Conservation (phyloP, 495 filamentous ascomycete species). For the Neurospora cerealis region DNA sequence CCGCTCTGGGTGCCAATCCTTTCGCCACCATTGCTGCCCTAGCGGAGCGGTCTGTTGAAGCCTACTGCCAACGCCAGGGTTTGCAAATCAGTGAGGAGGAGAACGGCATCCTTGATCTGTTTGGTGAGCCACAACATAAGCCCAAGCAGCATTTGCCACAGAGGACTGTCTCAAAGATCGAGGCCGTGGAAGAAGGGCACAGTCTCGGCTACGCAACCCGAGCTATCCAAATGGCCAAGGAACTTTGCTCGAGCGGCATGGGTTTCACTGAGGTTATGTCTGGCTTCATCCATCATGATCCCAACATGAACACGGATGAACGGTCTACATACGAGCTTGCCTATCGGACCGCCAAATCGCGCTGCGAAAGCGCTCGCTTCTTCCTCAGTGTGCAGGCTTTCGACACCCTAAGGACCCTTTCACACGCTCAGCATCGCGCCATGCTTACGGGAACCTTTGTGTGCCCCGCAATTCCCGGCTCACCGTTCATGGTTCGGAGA, state of each 20-base stretch:
- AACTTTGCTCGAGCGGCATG: conserved; percentile 36
- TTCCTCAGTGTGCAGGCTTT: conserved; percentile 50
- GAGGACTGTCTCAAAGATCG: conserved; percentile 5
- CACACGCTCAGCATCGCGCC: conserved; percentile 39
- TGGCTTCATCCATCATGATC: conserved; percentile 46
- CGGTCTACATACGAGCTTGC: conserved; percentile 46
- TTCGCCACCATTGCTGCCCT: conserved; percentile 61
- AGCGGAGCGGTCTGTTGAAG: conserved; percentile 50
- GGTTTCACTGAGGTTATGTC: conserved; percentile 57
- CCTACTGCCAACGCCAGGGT: conserved; percentile 28
- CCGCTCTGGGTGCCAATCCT: conserved; percentile 58
- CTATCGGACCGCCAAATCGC: conserved; percentile 39
- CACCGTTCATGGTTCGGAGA: conserved; percentile 50
- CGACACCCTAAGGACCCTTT: conserved; percentile 32
- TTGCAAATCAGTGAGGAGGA: conserved; percentile 39
- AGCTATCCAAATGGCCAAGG: conserved; percentile 32
- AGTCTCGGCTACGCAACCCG: conserved; percentile 27
- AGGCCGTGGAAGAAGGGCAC: conserved; percentile 19
- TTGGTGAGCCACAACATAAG: conserved; percentile 29
- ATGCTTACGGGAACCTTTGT: conserved; percentile 55
- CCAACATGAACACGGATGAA: conserved; percentile 34
- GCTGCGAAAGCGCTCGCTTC: conserved; percentile 47
- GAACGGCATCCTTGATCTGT: conserved; percentile 42
- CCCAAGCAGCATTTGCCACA: conserved; percentile 1
- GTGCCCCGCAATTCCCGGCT: conserved; percentile 43